Percentiles rank a stretch among this genome's conserved stretches.
Evolutionary conservation across 2,329 filamentous ascomycete species (phyloP).

Genomic region (Helotiales sp.): DNA sequence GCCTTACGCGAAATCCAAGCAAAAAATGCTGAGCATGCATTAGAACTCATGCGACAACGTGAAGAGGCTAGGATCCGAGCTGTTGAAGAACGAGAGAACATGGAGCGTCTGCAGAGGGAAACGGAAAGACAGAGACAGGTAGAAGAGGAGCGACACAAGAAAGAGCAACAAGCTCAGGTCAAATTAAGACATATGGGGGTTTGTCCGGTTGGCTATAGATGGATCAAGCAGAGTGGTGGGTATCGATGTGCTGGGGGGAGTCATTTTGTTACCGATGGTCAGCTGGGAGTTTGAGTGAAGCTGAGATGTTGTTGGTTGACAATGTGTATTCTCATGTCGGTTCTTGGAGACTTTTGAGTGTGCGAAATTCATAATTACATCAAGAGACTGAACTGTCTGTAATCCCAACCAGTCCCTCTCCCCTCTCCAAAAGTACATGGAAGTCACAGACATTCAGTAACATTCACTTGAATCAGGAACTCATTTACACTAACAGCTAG

Average conservation of each 20-base stretch:
- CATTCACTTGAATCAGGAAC: too few species aligned
- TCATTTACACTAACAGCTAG: too few species aligned
- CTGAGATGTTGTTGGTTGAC: not conserved
- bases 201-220: constrained; percentile 57
- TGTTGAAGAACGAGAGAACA: constrained; percentile 33
- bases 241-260: constrained; percentile 63
- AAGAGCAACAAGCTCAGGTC: constrained; percentile 42
- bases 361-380: too few species aligned
- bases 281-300: constrained; percentile 12
- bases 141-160: constrained; percentile 40
- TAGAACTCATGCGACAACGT: constrained; percentile 20
- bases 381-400: too few species aligned
- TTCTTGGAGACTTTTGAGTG: too few species aligned
- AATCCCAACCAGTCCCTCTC: too few species aligned
- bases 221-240: constrained; percentile 59
- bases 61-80: constrained; percentile 32
- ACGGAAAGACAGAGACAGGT: constrained; percentile 40
- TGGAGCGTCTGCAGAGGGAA: constrained; percentile 32
- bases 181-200: constrained; percentile 53
- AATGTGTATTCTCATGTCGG: too few species aligned
- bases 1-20: constrained; percentile 37
- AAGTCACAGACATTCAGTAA: too few species aligned
- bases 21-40: constrained; percentile 19
- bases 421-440: too few species aligned
- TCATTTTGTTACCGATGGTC: constrained; percentile 51